phyloP scores from a whole-genome alignment of 108 stramenopile genomes.

The Chaetoceros muelleri region DNA sequence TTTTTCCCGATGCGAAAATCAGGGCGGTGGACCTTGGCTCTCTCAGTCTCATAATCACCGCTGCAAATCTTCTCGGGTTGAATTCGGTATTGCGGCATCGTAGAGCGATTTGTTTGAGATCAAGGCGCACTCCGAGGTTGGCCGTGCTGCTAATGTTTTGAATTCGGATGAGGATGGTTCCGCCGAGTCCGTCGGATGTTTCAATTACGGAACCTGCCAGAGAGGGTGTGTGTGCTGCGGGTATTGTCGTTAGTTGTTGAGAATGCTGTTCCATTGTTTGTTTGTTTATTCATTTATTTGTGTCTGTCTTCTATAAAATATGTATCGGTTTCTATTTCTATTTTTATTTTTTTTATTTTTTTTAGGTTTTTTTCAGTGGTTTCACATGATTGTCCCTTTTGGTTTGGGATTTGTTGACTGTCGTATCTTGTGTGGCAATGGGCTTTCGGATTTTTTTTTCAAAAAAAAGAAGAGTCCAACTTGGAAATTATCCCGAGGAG shows the following conservation, averaged over 20 bases:
- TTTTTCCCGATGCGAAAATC: conserved; percentile 91
- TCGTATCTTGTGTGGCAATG: no score
- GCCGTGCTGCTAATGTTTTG: conserved; percentile 81
- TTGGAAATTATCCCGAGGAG: no score
- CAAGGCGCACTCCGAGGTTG: conserved; percentile 80
- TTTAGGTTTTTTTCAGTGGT: no score
- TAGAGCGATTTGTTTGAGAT: conserved; percentile 89
- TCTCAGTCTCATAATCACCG: conserved; percentile 86
- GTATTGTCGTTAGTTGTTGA: conserved; percentile 3
- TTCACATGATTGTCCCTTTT: no score
- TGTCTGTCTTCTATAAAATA: no score
- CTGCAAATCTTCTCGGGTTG: conserved; percentile 94
- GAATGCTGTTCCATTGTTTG: no score
- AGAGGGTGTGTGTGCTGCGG: conserved; percentile 23
- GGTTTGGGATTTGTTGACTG: no score
- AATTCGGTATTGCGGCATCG: conserved; percentile 97
- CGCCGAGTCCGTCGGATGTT: conserved; percentile 51
- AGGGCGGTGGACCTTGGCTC: conserved; percentile 95
- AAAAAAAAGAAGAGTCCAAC: no score
- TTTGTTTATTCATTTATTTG: no score
- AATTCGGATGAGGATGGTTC: conserved; percentile 64
- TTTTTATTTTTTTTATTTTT: no score
- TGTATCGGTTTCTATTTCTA: no score
- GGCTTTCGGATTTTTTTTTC: no score
- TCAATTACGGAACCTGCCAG: conserved; percentile 76